These are phyloP conservation scores for Rosa lucieae DNA, from an alignment of 306 rosid genomes.

Conservation along the genomic window DNA sequence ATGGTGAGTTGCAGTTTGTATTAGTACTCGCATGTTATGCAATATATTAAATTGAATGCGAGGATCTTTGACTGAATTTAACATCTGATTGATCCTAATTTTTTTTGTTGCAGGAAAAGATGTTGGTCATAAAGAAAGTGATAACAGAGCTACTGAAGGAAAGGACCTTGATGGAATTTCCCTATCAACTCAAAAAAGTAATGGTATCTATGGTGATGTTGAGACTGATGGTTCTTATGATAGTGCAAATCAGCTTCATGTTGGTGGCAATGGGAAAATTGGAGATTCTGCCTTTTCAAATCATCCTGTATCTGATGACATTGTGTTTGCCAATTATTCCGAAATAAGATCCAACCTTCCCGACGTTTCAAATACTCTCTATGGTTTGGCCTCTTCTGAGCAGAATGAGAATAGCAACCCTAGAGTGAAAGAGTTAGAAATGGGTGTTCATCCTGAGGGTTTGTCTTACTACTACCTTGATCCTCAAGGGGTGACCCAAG, in stretches of 20 bases:
- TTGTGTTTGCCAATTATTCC: constrained; percentile 26
- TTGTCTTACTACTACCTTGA: constrained; percentile 54
- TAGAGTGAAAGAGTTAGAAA: constrained; percentile 27
- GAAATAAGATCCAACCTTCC: constrained; percentile 35
- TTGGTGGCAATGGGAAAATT: constrained; percentile 20
- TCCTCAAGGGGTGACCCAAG: constrained; percentile 62
- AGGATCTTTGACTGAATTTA: neutral
- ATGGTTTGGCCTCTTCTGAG: constrained; percentile 28
- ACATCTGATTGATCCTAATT: constrained; percentile 2
- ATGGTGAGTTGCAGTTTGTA: constrained; percentile 31
- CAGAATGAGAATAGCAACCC: constrained; percentile 27
- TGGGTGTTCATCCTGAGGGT: constrained; percentile 34
- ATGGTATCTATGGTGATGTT: constrained; percentile 20
- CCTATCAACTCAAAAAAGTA: constrained; percentile 25
- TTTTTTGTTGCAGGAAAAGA: constrained; percentile 29
- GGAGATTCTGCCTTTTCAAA: constrained; percentile 23
- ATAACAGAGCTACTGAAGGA: constrained; percentile 11
- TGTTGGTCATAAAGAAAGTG: constrained; percentile 19
- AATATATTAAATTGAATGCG: neutral
- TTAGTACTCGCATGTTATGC: neutral
- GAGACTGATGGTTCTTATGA: constrained; percentile 31
- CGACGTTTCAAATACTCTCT: constrained; percentile 33
- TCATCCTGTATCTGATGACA: constrained; percentile 22
- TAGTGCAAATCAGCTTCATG: constrained; percentile 26
- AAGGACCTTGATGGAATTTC: constrained; percentile 20